Evolutionary conservation across 169 alveolate genomes (phyloP), one percentile per base, ranked within the genome.

Genomic region (Plasmodium berghei): DNA sequence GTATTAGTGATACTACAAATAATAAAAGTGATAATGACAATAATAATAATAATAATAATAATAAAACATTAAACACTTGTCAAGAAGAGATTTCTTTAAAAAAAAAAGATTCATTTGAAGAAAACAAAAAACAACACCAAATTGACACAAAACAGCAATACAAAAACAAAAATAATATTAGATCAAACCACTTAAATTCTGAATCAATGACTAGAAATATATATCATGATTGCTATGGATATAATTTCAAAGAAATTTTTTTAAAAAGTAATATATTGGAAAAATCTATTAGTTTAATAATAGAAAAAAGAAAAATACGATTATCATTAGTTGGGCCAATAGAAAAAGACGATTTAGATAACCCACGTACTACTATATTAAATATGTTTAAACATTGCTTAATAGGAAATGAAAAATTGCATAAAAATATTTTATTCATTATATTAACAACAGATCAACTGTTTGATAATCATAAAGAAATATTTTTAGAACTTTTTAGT

Each of bases 251-350:
- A 49, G 89, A 75, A 75, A 45, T 34, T 52, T 75, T 75, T 75
- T 26, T 75, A 75, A 75, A 75, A 55, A 75, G 89, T 49, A 75
- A 75, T 67, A 75, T 75, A 8, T 42, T 75, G 22, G 89, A 75
- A 75, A 75, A 75, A 42, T 75, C 89, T 14, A 75, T 75, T 49
- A 75, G 89, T 69, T 24, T 75, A 26, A 75, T 75, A 62, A 49
- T 75, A 49, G 89, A 75, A 75, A 75, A 64, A 63, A 75, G 89
- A 75, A 58, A 63, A 34, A 75, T 75, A 12, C 62, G 89, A 63
- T 75, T 75, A 75, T 75, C 89, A 26, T 55, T 75, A 62, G 89
- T 75, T 49, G 89, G 89, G 10, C 89, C 89, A 26, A 75, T 75
- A 61, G 89, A 75, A 75, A 75, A 54, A 48, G 89, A 75, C 14